Percentiles rank a stretch among this genome's conserved stretches.
phyloP scores from a whole-genome alignment of 2,329 filamentous ascomycete genomes.

The Periconia digitata region DNA sequence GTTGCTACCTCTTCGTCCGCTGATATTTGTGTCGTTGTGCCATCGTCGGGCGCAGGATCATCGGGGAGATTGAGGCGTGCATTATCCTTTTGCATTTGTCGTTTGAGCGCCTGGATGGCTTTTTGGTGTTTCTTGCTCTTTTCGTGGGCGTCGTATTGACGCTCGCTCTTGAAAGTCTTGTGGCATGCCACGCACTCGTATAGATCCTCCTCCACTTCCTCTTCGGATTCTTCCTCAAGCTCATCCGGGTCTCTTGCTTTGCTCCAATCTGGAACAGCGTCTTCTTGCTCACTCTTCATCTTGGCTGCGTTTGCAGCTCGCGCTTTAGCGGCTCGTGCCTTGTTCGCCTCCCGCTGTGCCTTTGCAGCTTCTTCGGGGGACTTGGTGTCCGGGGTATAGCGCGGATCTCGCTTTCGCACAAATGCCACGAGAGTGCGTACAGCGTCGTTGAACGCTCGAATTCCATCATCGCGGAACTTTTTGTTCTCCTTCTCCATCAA shows the following conservation, averaged over 20 bases:
- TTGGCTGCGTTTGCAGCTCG: conserved; percentile 80
- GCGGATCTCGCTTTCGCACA: conserved; percentile 85
- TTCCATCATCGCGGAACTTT: conserved; percentile 76
- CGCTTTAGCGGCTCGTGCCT: conserved; percentile 80
- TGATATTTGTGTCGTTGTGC: conserved; percentile 34
- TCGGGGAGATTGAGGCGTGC: conserved; percentile 53
- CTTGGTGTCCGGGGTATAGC: conserved; percentile 75
- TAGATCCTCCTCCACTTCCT: conserved; percentile 52
- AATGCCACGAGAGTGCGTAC: conserved; percentile 85
- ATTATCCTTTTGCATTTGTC: conserved; percentile 83
- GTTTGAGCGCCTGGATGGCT: conserved; percentile 74
- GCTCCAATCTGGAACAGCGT: conserved; percentile 74
- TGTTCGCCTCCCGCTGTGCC: conserved; percentile 72
- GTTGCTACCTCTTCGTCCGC: conserved; percentile 37
- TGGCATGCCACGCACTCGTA: conserved; percentile 66
- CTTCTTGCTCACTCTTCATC: conserved; percentile 60
- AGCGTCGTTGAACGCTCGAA: conserved; percentile 88
- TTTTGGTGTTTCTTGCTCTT: conserved; percentile 96
- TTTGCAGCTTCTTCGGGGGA: conserved; percentile 81
- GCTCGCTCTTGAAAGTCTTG: conserved; percentile 82
- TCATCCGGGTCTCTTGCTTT: conserved; percentile 59
- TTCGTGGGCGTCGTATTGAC: conserved; percentile 88
- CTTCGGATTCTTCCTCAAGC: conserved; percentile 57
- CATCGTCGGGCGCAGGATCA: conserved; percentile 28
- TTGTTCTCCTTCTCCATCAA: conserved; percentile 96